Conservation (phyloP, 495 filamentous ascomycete genomes). For the Aspergillus bridgeri region DNA sequence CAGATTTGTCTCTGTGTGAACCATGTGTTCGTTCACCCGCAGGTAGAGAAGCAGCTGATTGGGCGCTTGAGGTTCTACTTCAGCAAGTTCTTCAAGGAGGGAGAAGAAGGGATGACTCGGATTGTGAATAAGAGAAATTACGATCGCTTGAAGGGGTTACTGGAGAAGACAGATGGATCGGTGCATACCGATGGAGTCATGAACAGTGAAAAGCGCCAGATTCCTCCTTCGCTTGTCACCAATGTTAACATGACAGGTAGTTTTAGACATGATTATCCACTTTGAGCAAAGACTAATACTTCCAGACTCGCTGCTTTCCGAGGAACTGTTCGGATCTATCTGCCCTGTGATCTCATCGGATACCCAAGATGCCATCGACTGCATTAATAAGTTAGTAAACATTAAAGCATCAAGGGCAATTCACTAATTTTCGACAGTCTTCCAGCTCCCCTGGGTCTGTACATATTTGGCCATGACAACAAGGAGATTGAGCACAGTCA, state of each 20-base stretch:
- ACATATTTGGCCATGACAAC: conserved; percentile 66
- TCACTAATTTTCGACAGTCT: conserved; percentile 9
- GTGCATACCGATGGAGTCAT: conserved; percentile 71
- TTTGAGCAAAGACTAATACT: conserved; percentile 1
- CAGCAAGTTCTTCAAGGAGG: conserved; percentile 64
- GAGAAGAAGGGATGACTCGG: conserved; percentile 61
- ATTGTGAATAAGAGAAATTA: conserved; percentile 80
- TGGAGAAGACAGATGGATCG: conserved; percentile 66
- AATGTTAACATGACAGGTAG: conserved; percentile 45
- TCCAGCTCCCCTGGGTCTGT: conserved; percentile 65
- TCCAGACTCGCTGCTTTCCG: conserved; percentile 65
- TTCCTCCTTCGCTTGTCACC: conserved; percentile 75
- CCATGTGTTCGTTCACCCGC: conserved; percentile 72
- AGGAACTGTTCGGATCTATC: conserved; percentile 85
- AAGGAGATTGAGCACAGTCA: conserved; percentile 55
- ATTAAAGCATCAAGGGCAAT: too few species aligned
- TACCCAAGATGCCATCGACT: conserved; percentile 67
- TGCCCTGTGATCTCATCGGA: conserved; percentile 67
- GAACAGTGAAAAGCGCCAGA: conserved; percentile 63
- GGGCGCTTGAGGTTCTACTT: conserved; percentile 58
- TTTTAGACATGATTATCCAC: not conserved
- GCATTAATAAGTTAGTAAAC: conserved; percentile 8
- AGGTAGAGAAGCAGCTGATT: conserved; percentile 63
- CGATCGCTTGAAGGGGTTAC: conserved; percentile 69
- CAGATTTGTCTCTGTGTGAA: conserved; percentile 76